Base-by-base conservation (phyloP, 345 rosid species). In the Gynandropsis gynandra region DNA sequence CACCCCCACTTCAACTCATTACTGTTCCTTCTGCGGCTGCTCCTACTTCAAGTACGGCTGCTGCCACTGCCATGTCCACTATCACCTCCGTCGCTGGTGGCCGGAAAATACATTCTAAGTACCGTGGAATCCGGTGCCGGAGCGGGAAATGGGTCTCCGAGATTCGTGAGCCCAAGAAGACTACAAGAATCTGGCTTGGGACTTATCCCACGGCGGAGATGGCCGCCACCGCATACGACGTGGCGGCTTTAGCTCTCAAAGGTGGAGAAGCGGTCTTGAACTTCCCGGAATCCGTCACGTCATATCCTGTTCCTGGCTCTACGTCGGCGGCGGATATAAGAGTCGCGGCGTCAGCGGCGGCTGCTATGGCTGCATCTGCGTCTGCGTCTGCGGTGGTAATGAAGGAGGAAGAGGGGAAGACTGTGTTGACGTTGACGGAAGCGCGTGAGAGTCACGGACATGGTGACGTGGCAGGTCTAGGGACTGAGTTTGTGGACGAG, bases 141-240 rank as follows among this genome's bases (percentile, higher is more conserved):
- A 69, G 93, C 17, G 83, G 76, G 1, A 89, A 89, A 65, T 89
- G 97, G 97, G 96, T 89, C 21, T 83, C 90, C 0, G 97, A 89
- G 69, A 78, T 89, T 64, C 84, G 97, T 50, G 94, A 89, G 49
- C 97, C 97, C 0, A 80, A 80, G 44, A 89, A 89, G 58, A 83
- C 83, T 7, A 78, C 83, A 4, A 75, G 97, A 9, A 87, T 89
- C 52, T 89, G 97, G 97, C 94, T 89, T 0, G 97, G 97, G 9
- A 89, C 97, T 4, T 89, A 75, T 54, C 69, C 88, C 0, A 66
- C 77, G 0, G 79, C 95, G 1, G 88, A 89, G 61, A 89, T 86
- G 94, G 97, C 97, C 0, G 97, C 97, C 0, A 72, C 87, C 0
- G 97, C 97, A 6, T 83, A 81, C 52, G 97, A 89, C 34, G 95